A percentile compares a stretch with the other conserved stretches of the same genome.
Conservation (phyloP, 2,329 filamentous ascomycete species). For the Hansfordia pulvinata region DNA sequence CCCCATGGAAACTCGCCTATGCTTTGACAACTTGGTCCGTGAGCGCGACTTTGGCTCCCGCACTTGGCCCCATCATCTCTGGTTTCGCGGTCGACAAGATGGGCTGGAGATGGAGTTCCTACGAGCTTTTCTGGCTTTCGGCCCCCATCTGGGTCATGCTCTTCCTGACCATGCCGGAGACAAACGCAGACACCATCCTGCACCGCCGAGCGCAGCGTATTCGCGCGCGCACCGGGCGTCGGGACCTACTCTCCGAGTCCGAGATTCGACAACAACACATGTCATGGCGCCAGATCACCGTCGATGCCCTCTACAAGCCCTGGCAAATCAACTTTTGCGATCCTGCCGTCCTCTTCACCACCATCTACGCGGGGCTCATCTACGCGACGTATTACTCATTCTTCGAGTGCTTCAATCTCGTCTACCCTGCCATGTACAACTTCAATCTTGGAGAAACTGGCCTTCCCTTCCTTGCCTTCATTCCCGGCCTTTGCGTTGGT, state of each 20-base stretch:
- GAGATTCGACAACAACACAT: conserved; percentile 50
- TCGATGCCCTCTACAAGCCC: conserved; percentile 47
- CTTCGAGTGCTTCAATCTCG: conserved; percentile 54
- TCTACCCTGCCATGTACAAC: conserved; percentile 44
- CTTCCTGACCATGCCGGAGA: conserved; percentile 52
- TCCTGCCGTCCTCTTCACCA: conserved; percentile 47
- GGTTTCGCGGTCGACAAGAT: conserved; percentile 45
- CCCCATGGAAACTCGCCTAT: conserved; percentile 40
- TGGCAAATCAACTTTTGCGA: conserved; percentile 46
- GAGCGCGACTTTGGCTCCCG: conserved; percentile 34
- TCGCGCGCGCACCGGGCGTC: conserved; percentile 43
- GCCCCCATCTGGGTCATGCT: conserved; percentile 46
- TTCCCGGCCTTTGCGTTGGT: conserved; percentile 47
- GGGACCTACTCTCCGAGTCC: conserved; percentile 42
- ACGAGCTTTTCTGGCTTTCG: conserved; percentile 49
- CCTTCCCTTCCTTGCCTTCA: conserved; percentile 44
- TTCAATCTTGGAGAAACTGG: conserved; percentile 45
- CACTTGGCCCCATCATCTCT: conserved; percentile 45
- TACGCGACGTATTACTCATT: conserved; percentile 50
- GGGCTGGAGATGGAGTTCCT: conserved; percentile 51
- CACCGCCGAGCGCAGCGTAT: conserved; percentile 47
- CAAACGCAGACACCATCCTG: conserved; percentile 43
- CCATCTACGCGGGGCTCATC: conserved; percentile 46
- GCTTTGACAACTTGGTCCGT: conserved; percentile 46
- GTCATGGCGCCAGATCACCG: conserved; percentile 28